Conservation (phyloP, 2,329 filamentous ascomycete species). For the Alternaria burnsii region DNA sequence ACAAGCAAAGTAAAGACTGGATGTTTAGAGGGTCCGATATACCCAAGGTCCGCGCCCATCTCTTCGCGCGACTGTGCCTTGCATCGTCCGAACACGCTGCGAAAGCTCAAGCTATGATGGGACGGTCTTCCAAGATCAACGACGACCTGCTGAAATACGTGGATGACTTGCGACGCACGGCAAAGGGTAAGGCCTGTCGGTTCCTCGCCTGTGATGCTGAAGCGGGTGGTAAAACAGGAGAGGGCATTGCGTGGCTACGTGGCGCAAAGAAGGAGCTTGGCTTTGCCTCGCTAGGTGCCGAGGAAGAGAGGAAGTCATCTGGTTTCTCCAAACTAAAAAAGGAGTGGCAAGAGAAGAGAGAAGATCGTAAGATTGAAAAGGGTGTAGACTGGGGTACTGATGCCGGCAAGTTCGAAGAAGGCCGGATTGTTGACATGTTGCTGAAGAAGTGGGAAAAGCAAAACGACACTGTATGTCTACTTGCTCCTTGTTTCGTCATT, state of each 20-base stretch:
- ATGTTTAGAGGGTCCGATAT: constrained; percentile 93
- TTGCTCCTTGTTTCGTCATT: neutral
- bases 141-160: constrained; percentile 75
- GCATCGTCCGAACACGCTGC: constrained; percentile 88
- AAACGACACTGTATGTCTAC: constrained; percentile 80
- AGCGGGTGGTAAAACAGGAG: constrained; percentile 78
- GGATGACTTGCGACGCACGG: constrained; percentile 76
- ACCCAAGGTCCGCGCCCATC: constrained; percentile 84
- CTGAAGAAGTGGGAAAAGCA: constrained; percentile 89
- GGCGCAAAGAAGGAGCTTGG: constrained; percentile 81
- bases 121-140: constrained; percentile 61
- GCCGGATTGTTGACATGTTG: constrained; percentile 83
- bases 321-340: constrained; percentile 73
- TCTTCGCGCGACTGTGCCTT: constrained; percentile 88
- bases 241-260: constrained; percentile 84
- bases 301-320: constrained; percentile 58
- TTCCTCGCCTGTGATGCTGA: constrained; percentile 94
- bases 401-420: constrained; percentile 85
- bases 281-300: constrained; percentile 56
- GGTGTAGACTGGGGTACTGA: constrained; percentile 79
- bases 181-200: constrained; percentile 84
- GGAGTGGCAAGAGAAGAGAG: constrained; percentile 77
- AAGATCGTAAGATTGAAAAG: constrained; percentile 81
- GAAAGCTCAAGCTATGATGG: constrained; percentile 67
- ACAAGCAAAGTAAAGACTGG: constrained; percentile 88